Evolutionary conservation across 352 stramenopile species (phyloP), one percentile per base, ranked within the genome.

Genomic region (Phytophthora multivora): DNA sequence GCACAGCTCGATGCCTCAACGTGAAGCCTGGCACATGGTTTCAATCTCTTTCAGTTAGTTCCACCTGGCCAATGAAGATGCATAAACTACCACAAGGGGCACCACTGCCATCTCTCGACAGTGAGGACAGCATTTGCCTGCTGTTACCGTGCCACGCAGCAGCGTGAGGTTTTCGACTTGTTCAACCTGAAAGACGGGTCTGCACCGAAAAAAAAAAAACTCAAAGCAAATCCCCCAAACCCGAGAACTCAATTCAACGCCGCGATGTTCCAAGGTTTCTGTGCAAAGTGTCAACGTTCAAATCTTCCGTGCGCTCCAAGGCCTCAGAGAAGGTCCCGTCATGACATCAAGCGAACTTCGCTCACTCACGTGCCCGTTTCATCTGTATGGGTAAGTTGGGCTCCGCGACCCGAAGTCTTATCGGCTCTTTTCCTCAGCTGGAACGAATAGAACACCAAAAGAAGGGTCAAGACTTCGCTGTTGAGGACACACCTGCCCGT

Each of bases 351-450:
- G 26, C 4, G 7, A 31, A 31, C 26, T 31, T 31, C 5, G 6
- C 9, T 8, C 26, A 31, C 26, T 11, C 26, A 31, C 6, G 9
- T 50, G 51, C 2, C 19, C 33, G 16, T 58, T 58, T 58, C 23
- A 19, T 31, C 26, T 31, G 26, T 43, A 59, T 25, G 51, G 33
- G 48, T 28, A 19, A 55, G 19, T 47, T 51, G 23, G 52, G 12
- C 33, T 26, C n/a, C 31, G 53, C 42, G 48, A 61, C 53, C 53
- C 53, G 15, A 31, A 21, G 40, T 60, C 52, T 51, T 60, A 60
- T 45, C 49, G 33, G 12, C 2, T 39, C 33, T 4, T 23, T 39
- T 16, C 11, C 11, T 31, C 26, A 31, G 26, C 26, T 31, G 5
- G 28, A 33, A 33, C n/a, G n/a, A n/a, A n/a, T n/a, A n/a, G n/a